Base-by-base conservation (phyloP, 768 basidiomycete genomes). In the Inosperma sp. region DNA sequence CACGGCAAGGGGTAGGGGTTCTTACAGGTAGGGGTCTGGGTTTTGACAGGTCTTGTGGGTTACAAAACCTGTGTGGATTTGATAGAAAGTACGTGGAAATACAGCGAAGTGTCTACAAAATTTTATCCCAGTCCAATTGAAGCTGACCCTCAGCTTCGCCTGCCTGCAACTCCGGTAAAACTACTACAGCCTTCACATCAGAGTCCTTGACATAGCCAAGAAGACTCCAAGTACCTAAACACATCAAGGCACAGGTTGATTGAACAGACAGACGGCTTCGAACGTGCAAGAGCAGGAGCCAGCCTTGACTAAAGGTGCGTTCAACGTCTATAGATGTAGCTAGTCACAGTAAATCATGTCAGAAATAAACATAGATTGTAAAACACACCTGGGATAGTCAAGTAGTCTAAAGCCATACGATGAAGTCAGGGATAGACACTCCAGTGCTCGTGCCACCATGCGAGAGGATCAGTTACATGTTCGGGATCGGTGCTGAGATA, bases 191-290 rank as follows among this genome's bases (percentile, higher is more conserved):
- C 59, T 43, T 30, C 34, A 61, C 30, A 53, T 70, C 64, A 7
- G 48, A 35, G 49, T 65, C 56, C 23, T 63, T 61, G 1, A 73
- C 55, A 2, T 64, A 48, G 5, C 62, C 64, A 23, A 64, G 19
- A 1, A 14, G 21, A 25, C 65, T 68, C 70, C 72, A 74, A 4
- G 26, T 41, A 4, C 65, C 64, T 1, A 72, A 54, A 48, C 70
- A 72, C 30, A 72, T 42, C 4, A 64, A 43, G 0, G 63, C 62
- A 7, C 57, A 48, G 0, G 62, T 63, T 3, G 59, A 56, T 48
- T 62, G 54, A 3, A 42, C 54, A 5, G 58, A 58, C 7, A 68
- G 45, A 1, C 51, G 51, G 26, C 59, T 65, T 2, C 27, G 44
- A 19, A 65, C 40, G 31, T 65, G 58, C 0, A 56, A 57, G 3